A percentile compares a stretch with the other conserved stretches of the same genome.
These are phyloP conservation scores for Rhytidhysteron rufulum DNA, from an alignment of 2,329 filamentous ascomycete species.

Conservation along the genomic window DNA sequence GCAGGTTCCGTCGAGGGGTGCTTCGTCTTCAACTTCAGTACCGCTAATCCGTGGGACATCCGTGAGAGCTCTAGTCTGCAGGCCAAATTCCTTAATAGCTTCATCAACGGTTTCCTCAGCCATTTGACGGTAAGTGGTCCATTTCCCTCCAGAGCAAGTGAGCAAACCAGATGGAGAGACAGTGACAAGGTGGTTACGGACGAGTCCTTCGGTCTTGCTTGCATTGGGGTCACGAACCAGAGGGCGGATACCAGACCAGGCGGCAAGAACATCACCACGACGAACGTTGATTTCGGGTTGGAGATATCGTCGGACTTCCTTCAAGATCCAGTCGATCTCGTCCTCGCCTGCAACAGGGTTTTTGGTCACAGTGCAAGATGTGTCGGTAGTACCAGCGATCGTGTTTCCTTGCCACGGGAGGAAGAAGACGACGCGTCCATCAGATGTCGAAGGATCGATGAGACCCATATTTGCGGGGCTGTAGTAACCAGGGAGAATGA, in stretches of 20 bases:
- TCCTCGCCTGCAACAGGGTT: conserved; percentile 77
- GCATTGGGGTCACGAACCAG: conserved; percentile 83
- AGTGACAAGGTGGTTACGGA: conserved; percentile 80
- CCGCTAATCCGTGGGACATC: conserved; percentile 66
- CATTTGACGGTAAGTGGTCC: conserved; percentile 93
- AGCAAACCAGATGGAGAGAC: conserved; percentile 75
- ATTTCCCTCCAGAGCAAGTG: conserved; percentile 85
- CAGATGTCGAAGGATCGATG: conserved; percentile 80
- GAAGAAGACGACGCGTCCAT: conserved; percentile 90
- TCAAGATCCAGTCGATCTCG: conserved; percentile 84
- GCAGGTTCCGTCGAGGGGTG: conserved; percentile 68
- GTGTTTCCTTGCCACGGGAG: conserved; percentile 91
- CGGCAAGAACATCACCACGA: conserved; percentile 80
- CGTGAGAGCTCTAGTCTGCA: conserved; percentile 55
- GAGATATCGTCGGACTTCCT: conserved; percentile 77
- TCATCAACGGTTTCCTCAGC: conserved; percentile 84
- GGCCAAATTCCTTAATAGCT: conserved; percentile 65
- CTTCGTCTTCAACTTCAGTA: conserved; percentile 68
- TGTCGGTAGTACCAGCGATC: conserved; percentile 84
- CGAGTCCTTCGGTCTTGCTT: conserved; percentile 79
- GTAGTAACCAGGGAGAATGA: conserved; percentile 84
- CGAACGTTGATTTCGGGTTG: conserved; percentile 81
- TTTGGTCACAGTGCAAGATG: conserved; percentile 65
- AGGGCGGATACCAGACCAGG: conserved; percentile 84
- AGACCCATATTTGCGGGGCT: conserved; percentile 82